Evolutionary conservation across 169 alveolate genomes (phyloP).

Genomic region (Cryptosporidium sp.): DNA sequence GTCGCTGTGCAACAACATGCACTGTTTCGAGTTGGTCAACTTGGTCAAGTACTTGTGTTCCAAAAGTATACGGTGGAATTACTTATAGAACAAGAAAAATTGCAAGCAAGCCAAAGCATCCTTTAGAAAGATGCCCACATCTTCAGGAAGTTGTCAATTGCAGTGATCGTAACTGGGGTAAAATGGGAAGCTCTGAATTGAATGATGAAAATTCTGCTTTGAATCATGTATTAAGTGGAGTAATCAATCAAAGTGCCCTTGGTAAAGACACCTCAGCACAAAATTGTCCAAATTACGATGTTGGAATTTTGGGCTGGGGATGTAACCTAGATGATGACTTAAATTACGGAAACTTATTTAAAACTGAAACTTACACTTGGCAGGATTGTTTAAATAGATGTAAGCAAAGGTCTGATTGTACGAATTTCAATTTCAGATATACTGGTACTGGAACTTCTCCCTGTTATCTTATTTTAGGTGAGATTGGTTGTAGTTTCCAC

Average conservation of each 20-base stretch:
- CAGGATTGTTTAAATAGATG: slow-evolving; percentile 64
- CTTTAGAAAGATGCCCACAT: slow-evolving; percentile 70
- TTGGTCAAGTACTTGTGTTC: slow-evolving; percentile 66
- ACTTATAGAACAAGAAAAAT: slow-evolving; percentile 51
- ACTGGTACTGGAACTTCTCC: slow-evolving; percentile 54
- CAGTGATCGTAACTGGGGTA: slow-evolving; percentile 55
- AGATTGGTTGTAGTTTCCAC: slow-evolving; percentile 69
- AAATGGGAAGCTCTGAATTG: background rate
- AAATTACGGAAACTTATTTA: slow-evolving; percentile 39
- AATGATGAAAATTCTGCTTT: slow-evolving; percentile 47
- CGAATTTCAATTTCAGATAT: slow-evolving; percentile 25
- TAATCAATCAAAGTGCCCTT: slow-evolving; percentile 11
- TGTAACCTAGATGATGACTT: slow-evolving; percentile 32
- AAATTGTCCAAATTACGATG: slow-evolving; percentile 61
- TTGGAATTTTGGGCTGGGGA: slow-evolving; percentile 75
- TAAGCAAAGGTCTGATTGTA: slow-evolving; percentile 28
- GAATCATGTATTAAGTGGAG: slow-evolving; percentile 21
- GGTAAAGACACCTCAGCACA: slow-evolving; percentile 18
- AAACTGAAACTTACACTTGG: slow-evolving; percentile 42
- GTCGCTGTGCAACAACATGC: slow-evolving; percentile 66
- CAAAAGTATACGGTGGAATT: slow-evolving; percentile 67
- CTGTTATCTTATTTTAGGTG: slow-evolving; percentile 57
- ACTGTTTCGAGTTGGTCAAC: slow-evolving; percentile 31
- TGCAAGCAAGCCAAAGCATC: slow-evolving; percentile 30
- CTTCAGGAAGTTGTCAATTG: slow-evolving; percentile 64